phyloP scores from a whole-genome alignment of 2,329 filamentous ascomycete genomes.

The Thelonectria rubi region DNA sequence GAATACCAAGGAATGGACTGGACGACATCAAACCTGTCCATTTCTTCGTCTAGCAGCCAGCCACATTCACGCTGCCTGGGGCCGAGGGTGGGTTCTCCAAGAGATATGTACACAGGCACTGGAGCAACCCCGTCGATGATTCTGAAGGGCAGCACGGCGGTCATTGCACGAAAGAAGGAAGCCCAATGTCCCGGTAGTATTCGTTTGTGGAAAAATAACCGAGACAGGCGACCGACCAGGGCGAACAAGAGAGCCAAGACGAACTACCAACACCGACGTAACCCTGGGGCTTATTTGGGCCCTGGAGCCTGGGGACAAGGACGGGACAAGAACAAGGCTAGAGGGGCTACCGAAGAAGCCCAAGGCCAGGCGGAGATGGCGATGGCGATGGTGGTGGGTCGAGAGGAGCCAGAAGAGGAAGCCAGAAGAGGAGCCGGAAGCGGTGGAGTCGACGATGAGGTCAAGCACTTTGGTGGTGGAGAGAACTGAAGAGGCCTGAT shows the following conservation, averaged over 20 bases:
- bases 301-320: slow-evolving; percentile 2
- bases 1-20: slow-evolving; percentile 6
- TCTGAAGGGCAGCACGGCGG: slow-evolving; percentile 1
- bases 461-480: slow-evolving; percentile 29
- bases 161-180: neutral
- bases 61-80: slow-evolving; percentile 2
- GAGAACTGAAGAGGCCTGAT: slow-evolving; percentile 28
- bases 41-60: slow-evolving; percentile 5
- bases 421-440: slow-evolving; percentile 29
- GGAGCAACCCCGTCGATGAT: no score
- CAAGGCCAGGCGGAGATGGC: slow-evolving; percentile 28
- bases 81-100: neutral
- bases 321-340: slow-evolving; percentile 20
- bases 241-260: slow-evolving; percentile 7
- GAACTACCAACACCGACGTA: slow-evolving; percentile 22
- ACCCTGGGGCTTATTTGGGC: slow-evolving; percentile 16
- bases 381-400: slow-evolving; percentile 37
- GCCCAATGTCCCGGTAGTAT: neutral
- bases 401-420: slow-evolving; percentile 26
- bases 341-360: slow-evolving; percentile 28
- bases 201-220: slow-evolving; percentile 19
- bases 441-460: slow-evolving; percentile 31
- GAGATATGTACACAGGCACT: no score
- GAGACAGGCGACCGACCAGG: slow-evolving; percentile 27
- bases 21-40: slow-evolving; percentile 1